A percentile compares a stretch with the other conserved stretches of the same genome.
phyloP scores from a whole-genome alignment of 83 land plant genomes.

The Picea abies region DNA sequence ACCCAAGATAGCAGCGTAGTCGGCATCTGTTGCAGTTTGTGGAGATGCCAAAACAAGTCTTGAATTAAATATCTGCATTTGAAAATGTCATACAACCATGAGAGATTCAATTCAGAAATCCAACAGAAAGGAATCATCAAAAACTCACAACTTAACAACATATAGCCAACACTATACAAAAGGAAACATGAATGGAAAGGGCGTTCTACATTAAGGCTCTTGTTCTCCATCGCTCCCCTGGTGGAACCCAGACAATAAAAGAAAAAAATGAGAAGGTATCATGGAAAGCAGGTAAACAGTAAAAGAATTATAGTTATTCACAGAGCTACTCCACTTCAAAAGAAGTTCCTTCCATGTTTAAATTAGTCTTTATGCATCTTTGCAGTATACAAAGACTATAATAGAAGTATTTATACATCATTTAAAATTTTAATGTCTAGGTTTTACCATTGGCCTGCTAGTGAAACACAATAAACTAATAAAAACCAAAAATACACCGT shows the following conservation, averaged over 20 bases:
- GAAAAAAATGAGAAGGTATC: conserved; percentile 12
- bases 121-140: neutral
- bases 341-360: neutral
- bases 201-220: conserved; percentile 84
- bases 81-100: neutral
- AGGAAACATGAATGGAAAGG: neutral
- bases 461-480: neutral
- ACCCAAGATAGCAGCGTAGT: conserved; percentile 86
- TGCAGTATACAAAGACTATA: neutral
- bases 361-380: neutral
- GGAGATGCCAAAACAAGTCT: conserved; percentile 61
- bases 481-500: neutral
- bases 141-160: neutral
- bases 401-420: neutral
- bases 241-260: conserved; percentile 2
- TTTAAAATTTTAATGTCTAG: neutral
- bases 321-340: neutral
- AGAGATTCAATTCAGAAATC: neutral
- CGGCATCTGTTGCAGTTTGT: too few relatives aligned
- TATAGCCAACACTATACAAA: neutral
- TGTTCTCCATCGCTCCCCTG: conserved; percentile 99
- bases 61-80: conserved; percentile 89
- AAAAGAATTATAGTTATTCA: neutral
- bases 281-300: neutral
- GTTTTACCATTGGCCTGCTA: neutral